Evolutionary conservation across 75 land plant genomes (phyloP).

Genomic region (Pinus tabuliformis): DNA sequence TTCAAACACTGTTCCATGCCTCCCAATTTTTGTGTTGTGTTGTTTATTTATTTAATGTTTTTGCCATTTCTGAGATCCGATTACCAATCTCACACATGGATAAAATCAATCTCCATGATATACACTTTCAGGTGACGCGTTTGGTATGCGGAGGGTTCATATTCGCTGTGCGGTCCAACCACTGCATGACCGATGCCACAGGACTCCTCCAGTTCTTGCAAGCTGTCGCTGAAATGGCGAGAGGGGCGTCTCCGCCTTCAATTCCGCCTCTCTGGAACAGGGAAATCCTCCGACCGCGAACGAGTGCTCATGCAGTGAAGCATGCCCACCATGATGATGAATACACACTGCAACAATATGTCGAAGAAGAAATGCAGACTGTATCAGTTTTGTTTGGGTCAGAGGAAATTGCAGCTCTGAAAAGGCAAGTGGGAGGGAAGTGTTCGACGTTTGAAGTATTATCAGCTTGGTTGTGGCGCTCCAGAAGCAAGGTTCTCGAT

Average conservation of each 20-base stretch:
- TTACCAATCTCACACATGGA: too few relatives aligned
- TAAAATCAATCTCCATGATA: too few relatives aligned
- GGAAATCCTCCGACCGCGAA: constrained; percentile 16
- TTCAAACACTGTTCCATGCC: too few relatives aligned
- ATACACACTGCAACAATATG: constrained; percentile 6
- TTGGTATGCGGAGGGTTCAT: constrained; percentile 19
- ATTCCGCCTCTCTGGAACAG: constrained; percentile 14
- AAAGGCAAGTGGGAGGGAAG: background rate
- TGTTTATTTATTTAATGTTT: constrained; percentile 10
- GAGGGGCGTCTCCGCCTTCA: background rate
- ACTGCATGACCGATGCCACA: constrained; percentile 16
- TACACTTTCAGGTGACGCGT: background rate
- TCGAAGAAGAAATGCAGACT: background rate
- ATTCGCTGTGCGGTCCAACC: constrained; percentile 14
- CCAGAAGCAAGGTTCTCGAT: constrained; percentile 11
- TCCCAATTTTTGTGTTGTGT: too few relatives aligned
- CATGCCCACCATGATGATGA: constrained; percentile 15
- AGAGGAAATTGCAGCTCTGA: constrained; percentile 4
- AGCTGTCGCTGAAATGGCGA: constrained; percentile 13
- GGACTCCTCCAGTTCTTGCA: constrained; percentile 19
- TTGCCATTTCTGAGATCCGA: too few relatives aligned
- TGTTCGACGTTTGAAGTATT: constrained; percentile 25
- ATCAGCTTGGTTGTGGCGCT: constrained; percentile 25
- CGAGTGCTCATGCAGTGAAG: constrained; percentile 11
- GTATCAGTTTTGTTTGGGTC: constrained; percentile 7